Evolutionary conservation across 768 basidiomycete species (phyloP), one percentile per base, ranked within the genome.

Genomic region (Amylocystis lapponica): DNA sequence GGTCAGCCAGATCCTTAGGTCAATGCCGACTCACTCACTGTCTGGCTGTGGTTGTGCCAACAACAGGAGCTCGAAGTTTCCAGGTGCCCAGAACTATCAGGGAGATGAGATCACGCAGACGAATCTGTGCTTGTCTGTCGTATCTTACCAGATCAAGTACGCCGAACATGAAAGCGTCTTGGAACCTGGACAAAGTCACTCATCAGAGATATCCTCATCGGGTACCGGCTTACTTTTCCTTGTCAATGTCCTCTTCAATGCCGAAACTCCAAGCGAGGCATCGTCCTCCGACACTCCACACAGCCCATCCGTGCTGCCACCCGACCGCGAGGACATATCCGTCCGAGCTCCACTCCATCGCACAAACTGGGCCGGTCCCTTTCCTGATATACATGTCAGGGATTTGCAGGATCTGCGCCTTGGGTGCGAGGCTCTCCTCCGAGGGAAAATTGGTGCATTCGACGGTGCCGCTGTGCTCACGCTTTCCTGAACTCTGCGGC

Each of bases 241-340:
- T 70, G 41, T 86, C 80, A 22, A 79, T 68, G 12, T 62, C 58
- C 49, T 83, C 81, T 30, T 83, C 83, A 2, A 77, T 73, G 11
- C 81, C 82, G 54, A 91, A 79, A 9, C 78, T 79, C 65, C 80
- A 90, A 2, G 85, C 84, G 22, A 90, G 71, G 55, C 93, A 88
- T 41, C 91, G 74, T 5, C 95, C 95, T 11, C 88, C 86, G 10
- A 92, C 81, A 57, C 85, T 92, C 66, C 92, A 87, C 5, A 95
- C 74, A 3, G 82, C 88, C 93, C 93, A 98, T 6, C 91, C 94
- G 41, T 75, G 64, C 48, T 80, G 74, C 86, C 91, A 96, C 0
- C 91, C 95, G 2, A 92, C 91, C 26, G 93, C 94, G 10, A 99
- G 69, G 5, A 89, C 90, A 64, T 93, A 93, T 2, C 95, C 95